phyloP scores from a whole-genome alignment of 805 yeast genomes.

The Cyberlindnera lachancei region DNA sequence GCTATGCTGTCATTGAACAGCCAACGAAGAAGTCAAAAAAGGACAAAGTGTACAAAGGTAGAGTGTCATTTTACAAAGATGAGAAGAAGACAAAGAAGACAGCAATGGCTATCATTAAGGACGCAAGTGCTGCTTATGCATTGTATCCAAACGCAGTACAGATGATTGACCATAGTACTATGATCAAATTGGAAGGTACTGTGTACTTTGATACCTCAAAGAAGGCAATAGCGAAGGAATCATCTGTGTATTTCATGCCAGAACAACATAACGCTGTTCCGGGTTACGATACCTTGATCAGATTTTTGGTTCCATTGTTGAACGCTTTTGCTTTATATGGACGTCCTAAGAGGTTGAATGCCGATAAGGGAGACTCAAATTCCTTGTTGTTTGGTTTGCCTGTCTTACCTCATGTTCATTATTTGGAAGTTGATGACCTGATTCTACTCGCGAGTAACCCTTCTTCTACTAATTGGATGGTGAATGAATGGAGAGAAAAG shows the following conservation, averaged over 20 bases:
- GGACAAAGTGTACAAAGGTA: conserved; percentile 32
- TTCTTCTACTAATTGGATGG: conserved; percentile 41
- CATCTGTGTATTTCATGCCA: conserved; percentile 75
- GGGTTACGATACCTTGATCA: conserved; percentile 76
- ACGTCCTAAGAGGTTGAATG: conserved; percentile 66
- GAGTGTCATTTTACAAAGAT: conserved; percentile 60
- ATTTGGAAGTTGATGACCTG: conserved; percentile 58
- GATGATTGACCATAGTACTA: conserved; percentile 78
- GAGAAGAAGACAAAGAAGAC: conserved; percentile 67
- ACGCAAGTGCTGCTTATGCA: conserved; percentile 72
- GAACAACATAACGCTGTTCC: conserved; percentile 75
- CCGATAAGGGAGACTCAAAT: conserved; percentile 58
- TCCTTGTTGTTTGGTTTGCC: conserved; percentile 79
- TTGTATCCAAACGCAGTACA: conserved; percentile 83
- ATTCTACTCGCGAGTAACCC: conserved; percentile 31
- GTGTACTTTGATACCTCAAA: conserved; percentile 50
- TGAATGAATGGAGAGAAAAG: conserved; percentile 49
- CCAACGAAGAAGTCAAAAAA: conserved; percentile 39
- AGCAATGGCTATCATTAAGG: conserved; percentile 72
- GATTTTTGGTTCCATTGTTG: conserved; percentile 67
- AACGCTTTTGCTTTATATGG: conserved; percentile 79
- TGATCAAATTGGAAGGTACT: conserved; percentile 82
- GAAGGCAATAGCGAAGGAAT: conserved; percentile 43
- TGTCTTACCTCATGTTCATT: conserved; percentile 68
- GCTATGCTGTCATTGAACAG: conserved; percentile 85